These are phyloP conservation scores for Chytriomyces hyalinus DNA, from an alignment of 192 early-diverging fungal species.

Conservation along the genomic window DNA sequence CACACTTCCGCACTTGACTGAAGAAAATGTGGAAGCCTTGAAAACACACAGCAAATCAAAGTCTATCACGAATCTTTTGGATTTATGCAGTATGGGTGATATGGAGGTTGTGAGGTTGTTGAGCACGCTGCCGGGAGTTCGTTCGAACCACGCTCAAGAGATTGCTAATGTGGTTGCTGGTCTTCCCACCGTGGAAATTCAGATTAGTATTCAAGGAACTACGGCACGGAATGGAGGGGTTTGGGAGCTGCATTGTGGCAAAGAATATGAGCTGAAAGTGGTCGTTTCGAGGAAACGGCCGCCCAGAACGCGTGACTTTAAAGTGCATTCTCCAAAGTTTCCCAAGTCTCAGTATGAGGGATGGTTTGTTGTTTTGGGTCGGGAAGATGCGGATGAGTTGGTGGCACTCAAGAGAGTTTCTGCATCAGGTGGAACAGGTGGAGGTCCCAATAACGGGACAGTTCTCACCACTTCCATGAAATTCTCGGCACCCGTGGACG, in stretches of 20 bases:
- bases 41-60: constrained; percentile 9
- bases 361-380: constrained; percentile 89
- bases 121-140: constrained; percentile 16
- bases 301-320: constrained; percentile 28
- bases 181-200: constrained; percentile 43
- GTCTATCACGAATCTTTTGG: constrained; percentile 13
- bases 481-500: constrained; percentile 15
- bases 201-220: constrained; percentile 29
- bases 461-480: constrained; percentile 17
- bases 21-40: constrained; percentile 32
- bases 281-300: constrained; percentile 32
- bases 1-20: constrained; percentile 63
- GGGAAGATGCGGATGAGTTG: constrained; percentile 67
- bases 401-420: constrained; percentile 80
- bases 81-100: constrained; percentile 16
- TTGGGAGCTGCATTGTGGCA: constrained; percentile 47
- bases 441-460: neutral
- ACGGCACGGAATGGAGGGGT: constrained; percentile 38
- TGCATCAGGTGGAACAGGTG: neutral
- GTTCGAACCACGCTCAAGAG: constrained; percentile 26
- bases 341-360: constrained; percentile 92
- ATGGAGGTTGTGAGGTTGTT: constrained; percentile 30
- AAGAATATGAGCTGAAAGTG: constrained; percentile 50
- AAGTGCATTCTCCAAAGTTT: constrained; percentile 82
- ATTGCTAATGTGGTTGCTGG: constrained; percentile 40